A percentile compares a stretch with the other conserved stretches of the same genome.
These are phyloP conservation scores for Bipolaris zeicola DNA, from an alignment of 2,329 filamentous ascomycete genomes.

Conservation along the genomic window DNA sequence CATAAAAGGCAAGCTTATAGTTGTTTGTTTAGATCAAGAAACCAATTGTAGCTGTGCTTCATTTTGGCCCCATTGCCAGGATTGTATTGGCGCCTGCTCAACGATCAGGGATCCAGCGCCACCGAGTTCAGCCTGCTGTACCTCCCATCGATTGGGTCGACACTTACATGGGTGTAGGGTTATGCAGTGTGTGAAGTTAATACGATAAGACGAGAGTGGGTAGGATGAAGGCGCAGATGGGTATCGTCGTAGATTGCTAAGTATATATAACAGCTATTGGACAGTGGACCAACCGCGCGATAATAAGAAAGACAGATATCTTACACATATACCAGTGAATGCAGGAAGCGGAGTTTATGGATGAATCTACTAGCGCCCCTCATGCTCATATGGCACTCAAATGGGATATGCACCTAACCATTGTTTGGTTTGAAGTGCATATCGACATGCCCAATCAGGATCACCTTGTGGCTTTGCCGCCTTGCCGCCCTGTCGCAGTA, in stretches of 20 bases:
- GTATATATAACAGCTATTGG: neutral
- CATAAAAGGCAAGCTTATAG: too few species aligned
- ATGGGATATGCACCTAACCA: neutral
- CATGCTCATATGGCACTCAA: neutral
- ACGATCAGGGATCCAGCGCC: neutral
- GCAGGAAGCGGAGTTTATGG: neutral
- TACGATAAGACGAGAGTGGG: too few species aligned
- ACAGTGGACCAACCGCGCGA: neutral
- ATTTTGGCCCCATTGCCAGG: neutral
- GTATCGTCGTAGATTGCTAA: neutral
- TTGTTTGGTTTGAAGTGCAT: neutral
- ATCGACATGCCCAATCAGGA: too few species aligned
- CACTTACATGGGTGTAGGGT: too few species aligned
- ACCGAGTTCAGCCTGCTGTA: neutral
- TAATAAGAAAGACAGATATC: neutral
- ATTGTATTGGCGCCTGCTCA: neutral
- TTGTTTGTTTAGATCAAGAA: neutral
- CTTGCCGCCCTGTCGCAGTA: too few species aligned
- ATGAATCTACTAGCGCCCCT: neutral
- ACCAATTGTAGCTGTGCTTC: neutral
- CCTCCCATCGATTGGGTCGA: neutral
- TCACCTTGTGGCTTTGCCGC: too few species aligned
- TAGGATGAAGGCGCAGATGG: neutral
- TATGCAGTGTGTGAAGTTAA: too few species aligned
- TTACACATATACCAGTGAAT: neutral